phyloP scores from a whole-genome alignment of 306 rosid species.

The Malus sieversii region DNA sequence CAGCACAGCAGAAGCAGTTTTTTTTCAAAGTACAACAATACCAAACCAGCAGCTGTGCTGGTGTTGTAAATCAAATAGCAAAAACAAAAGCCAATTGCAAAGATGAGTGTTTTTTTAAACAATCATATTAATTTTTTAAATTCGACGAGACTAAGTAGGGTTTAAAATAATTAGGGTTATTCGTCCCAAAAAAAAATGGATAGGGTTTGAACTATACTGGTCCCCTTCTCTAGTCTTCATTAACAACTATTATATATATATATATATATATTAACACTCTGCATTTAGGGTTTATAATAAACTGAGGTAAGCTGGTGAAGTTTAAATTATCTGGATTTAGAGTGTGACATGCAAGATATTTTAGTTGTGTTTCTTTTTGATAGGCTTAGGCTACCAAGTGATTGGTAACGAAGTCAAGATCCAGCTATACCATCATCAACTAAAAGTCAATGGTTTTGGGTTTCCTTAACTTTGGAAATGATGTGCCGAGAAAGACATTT shows the following conservation, averaged over 20 bases:
- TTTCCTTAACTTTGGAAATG: not conserved
- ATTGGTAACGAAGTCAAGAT: not conserved
- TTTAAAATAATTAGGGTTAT: not conserved
- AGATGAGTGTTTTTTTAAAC: not conserved
- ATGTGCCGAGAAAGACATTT: not conserved
- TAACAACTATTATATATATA: not conserved
- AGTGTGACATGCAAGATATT: not conserved
- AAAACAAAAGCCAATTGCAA: not conserved
- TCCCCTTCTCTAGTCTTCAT: not conserved
- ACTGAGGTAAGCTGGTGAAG: no score
- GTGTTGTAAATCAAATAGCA: not conserved
- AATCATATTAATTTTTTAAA: not conserved
- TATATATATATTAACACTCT: no score
- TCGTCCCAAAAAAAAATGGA: no score
- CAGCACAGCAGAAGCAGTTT: no score
- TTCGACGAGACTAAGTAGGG: not conserved
- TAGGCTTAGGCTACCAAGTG: not conserved
- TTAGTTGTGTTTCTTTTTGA: not conserved
- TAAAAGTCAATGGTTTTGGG: constrained; percentile 17
- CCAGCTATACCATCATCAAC: constrained; percentile 8
- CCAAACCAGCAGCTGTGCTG: not conserved
- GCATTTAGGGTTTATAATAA: not conserved
- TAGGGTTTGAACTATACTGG: not conserved
- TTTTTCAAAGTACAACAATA: no score
- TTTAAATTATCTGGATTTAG: not conserved